Evolutionary conservation across 805 yeast species (phyloP).

Genomic region (Debaryomyces tyrocola): DNA sequence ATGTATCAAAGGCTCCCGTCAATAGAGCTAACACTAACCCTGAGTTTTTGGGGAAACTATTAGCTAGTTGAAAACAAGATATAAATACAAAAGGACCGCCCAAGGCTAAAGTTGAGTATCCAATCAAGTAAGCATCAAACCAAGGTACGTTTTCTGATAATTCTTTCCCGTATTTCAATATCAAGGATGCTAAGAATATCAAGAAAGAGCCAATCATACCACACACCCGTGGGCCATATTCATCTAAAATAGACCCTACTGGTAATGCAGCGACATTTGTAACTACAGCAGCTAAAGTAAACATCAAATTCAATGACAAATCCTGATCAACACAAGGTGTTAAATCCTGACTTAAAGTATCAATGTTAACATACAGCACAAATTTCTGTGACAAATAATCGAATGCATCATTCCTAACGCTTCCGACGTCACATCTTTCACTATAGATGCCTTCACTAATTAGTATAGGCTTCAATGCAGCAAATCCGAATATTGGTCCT

Average conservation of each 20-base stretch:
- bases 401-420: background rate
- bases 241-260: conserved; percentile 79
- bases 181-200: conserved; percentile 55
- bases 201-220: conserved; percentile 72
- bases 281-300: conserved; percentile 82
- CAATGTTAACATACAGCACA: conserved; percentile 1
- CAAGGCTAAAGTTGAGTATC: conserved; percentile 74
- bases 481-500: conserved; percentile 94
- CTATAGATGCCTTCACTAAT: conserved; percentile 75
- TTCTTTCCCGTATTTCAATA: conserved; percentile 39
- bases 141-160: conserved; percentile 12
- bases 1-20: conserved; percentile 93
- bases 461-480: conserved; percentile 85
- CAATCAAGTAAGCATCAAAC: conserved; percentile 68
- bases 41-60: conserved; percentile 77
- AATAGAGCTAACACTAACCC: conserved; percentile 79
- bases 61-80: conserved; percentile 83
- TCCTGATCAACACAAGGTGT: conserved; percentile 78
- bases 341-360: conserved; percentile 78
- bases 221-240: conserved; percentile 75
- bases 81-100: conserved; percentile 96
- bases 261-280: conserved; percentile 82
- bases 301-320: conserved; percentile 74
- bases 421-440: conserved; percentile 49
- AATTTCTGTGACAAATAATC: background rate